Evolutionary conservation across 352 stramenopile species (phyloP), one percentile per base, ranked within the genome.

Genomic region (Phytophthora idaei): DNA sequence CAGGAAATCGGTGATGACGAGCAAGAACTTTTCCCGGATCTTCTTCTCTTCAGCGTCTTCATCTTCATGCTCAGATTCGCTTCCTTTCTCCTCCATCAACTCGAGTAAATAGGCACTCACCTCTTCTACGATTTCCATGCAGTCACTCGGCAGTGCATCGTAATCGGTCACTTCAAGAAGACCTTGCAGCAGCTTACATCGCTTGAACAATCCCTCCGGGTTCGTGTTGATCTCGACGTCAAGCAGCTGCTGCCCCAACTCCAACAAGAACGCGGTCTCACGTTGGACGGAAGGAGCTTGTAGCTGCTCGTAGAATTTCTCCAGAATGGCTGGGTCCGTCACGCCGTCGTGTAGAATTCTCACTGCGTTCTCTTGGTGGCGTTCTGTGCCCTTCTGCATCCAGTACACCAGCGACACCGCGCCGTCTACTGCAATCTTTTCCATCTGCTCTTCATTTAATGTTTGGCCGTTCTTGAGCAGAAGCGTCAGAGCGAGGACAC

Each of bases 321-420:
- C 67, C 42, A 81, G 60, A 17, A 81, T 71, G 5, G 28, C 47
- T 3, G 71, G 61, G 39, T 83, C 76, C 3, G 60, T 81, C 34
- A 94, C 73, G 7, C 85, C 85, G 47, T 93, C 87, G 52, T 89
- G 69, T 6, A 94, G 48, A 49, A 94, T 90, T 48, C 77, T 87
- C 29, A 92, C 76, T 0, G 81, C 87, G 37, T 92, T 92, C 39
- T 94, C 83, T 76, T 92, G 87, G 46, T 93, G 83, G 3, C 87
- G 81, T 48, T 92, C 87, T 1, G 85, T 92, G 12, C 87, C 87
- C 58, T 94, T 93, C 57, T 92, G 83, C 61, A 93, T 89, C 87
- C 87, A 94, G 46, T 94, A 93, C 10, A 93, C 78, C 2, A 94
- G 55, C 12, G 83, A 92, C 8, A 87, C 71, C 0, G 85, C 79